Evolutionary conservation across 176 grass and related monocot species (phyloP), one percentile per base, ranked within the genome.

Genomic region (Zizania latifolia): DNA sequence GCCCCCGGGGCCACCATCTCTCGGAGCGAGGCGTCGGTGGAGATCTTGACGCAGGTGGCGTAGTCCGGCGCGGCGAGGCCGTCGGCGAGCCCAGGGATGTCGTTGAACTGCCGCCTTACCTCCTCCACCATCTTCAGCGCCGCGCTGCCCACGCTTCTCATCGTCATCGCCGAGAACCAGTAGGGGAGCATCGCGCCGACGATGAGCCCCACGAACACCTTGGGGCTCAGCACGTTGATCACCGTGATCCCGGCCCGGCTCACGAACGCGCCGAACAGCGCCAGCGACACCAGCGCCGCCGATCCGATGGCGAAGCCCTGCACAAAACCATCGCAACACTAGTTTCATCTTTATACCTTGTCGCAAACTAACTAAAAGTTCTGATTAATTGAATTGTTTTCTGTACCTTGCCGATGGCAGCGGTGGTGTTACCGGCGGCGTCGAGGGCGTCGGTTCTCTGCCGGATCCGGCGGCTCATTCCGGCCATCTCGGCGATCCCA

Each of bases 281-380:
- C 85, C 41, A 97, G 83, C 55, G 90, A 97, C 15, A 93, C 88
- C 46, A 97, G 79, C 45, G 90, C 88, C 2, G 94, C 90, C 3
- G 94, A 97, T 0, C 94, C 94, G 14, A 93, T 97, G 5, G 94
- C 90, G 48, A 97, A 97, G 0, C 94, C 94, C n/a, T n/a, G n/a
- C n/a, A n/a, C n/a, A n/a, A n/a, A n/a, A n/a, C n/a, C n/a, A n/a
- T n/a, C n/a, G n/a, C n/a, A n/a, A n/a, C n/a, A n/a, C n/a, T n/a
- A n/a, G n/a, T n/a, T n/a, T n/a, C n/a, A n/a, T n/a, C n/a, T n/a
- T n/a, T n/a, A n/a, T n/a, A n/a, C n/a, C n/a, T n/a, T n/a, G n/a
- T n/a, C n/a, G n/a, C n/a, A n/a, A n/a, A n/a, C n/a, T n/a, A n/a
- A n/a, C n/a, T n/a, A n/a, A n/a, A n/a, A n/a, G n/a, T n/a, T n/a